Conservation (phyloP, 1,139 yeast genomes). For the Hansenula lynferdii region DNA sequence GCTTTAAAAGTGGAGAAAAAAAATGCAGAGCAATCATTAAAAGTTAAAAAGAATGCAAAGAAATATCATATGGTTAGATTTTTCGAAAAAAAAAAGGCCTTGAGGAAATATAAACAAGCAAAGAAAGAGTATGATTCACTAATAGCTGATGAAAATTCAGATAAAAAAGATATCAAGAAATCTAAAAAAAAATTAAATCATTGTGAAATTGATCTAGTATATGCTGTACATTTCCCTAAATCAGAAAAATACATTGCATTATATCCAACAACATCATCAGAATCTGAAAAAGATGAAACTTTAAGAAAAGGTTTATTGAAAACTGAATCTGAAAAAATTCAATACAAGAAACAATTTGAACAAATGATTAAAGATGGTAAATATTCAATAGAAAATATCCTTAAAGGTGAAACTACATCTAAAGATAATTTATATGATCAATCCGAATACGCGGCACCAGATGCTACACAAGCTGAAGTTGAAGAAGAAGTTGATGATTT, state of each 20-base stretch:
- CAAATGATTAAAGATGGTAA: slow-evolving; percentile 42
- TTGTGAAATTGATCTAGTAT: slow-evolving; percentile 69
- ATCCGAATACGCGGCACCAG: slow-evolving; percentile 8
- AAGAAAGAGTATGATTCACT: slow-evolving; percentile 34
- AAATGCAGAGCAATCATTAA: slow-evolving; percentile 43
- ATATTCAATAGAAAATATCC: slow-evolving; percentile 51
- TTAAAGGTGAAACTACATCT: slow-evolving; percentile 39
- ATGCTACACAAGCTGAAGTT: slow-evolving; percentile 24
- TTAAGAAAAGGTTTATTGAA: slow-evolving; percentile 20
- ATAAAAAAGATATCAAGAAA: slow-evolving; percentile 41
- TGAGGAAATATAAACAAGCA: slow-evolving; percentile 65
- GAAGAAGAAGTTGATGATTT: slow-evolving; percentile 42
- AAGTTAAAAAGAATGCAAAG: slow-evolving; percentile 57
- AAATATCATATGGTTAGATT: slow-evolving; percentile 94
- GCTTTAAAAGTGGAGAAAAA: slow-evolving; percentile 67
- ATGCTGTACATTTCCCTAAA: slow-evolving; percentile 74
- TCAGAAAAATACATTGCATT: slow-evolving; percentile 77
- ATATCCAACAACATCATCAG: slow-evolving; percentile 45
- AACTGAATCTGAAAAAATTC: slow-evolving; percentile 46
- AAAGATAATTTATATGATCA: slow-evolving; percentile 7
- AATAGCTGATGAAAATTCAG: slow-evolving; percentile 26
- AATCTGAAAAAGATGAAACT: slow-evolving; percentile 14
- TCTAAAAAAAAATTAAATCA: slow-evolving; percentile 49
- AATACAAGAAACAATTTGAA: slow-evolving; percentile 47
- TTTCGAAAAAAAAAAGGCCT: slow-evolving; percentile 86